Conservation (phyloP, 768 basidiomycete species). For the Daedaleopsis sinensis region DNA sequence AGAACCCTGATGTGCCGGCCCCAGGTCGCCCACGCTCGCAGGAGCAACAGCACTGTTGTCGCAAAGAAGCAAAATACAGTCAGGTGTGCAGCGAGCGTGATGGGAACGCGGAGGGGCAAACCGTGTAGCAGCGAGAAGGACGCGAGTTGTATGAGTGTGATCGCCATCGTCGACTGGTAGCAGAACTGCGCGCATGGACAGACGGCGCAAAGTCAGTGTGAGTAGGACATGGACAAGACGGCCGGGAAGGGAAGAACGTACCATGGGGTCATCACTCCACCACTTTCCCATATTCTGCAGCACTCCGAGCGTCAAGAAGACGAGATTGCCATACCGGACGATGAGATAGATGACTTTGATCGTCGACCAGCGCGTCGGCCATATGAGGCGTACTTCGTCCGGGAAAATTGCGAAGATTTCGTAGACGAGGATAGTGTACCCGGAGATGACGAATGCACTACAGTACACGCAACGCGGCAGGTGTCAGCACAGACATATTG, state of each 20-base stretch:
- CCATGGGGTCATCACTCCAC: slow-evolving; percentile 2
- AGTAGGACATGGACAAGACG: neutral
- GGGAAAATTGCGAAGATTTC: slow-evolving; percentile 8
- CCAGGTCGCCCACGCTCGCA: slow-evolving; percentile 23
- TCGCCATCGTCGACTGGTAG: neutral
- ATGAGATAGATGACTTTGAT: slow-evolving; percentile 20
- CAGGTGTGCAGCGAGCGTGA: neutral
- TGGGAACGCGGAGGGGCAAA: neutral
- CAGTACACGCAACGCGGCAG: neutral
- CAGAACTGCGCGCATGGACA: slow-evolving; percentile 10
- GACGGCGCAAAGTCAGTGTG: neutral
- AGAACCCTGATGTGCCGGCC: slow-evolving; percentile 13
- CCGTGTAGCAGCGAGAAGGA: slow-evolving; percentile 18
- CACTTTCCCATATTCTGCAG: slow-evolving; percentile 14
- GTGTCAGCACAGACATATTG: neutral
- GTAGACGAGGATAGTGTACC: slow-evolving; percentile 15
- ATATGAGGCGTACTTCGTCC: slow-evolving; percentile 20
- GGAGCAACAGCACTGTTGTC: slow-evolving; percentile 14
- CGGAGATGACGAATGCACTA: slow-evolving; percentile 13
- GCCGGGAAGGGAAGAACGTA: neutral
- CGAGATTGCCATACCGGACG: slow-evolving; percentile 20
- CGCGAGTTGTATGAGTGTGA: slow-evolving; percentile 10
- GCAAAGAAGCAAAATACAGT: neutral
- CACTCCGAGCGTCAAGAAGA: slow-evolving; percentile 1
- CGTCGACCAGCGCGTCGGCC: slow-evolving; percentile 18